These are phyloP conservation scores for Boletus vinaceobasis DNA, from an alignment of 768 basidiomycete species.

Conservation along the genomic window DNA sequence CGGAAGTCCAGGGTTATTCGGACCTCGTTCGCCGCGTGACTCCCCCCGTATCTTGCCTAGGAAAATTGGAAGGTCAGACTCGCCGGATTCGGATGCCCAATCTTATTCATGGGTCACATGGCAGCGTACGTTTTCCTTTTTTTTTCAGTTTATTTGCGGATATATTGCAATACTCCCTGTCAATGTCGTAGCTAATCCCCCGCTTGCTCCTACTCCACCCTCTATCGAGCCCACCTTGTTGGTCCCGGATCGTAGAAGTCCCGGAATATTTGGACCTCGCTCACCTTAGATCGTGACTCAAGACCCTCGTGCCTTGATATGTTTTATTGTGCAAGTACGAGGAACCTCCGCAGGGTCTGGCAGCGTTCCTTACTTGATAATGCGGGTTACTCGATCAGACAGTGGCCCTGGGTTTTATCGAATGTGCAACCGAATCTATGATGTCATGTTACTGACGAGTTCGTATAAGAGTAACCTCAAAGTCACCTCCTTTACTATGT, in stretches of 20 bases:
- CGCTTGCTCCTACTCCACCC: neutral
- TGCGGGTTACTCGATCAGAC: neutral
- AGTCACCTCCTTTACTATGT: neutral
- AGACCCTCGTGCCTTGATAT: neutral
- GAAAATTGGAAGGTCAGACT: neutral
- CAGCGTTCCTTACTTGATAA: neutral
- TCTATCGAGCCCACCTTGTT: neutral
- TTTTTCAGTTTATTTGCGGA: neutral
- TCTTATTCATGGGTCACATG: neutral
- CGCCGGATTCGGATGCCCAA: neutral
- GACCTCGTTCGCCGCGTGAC: constrained; percentile 56
- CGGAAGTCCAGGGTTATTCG: constrained; percentile 64
- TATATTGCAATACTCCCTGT: neutral
- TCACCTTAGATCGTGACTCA: neutral
- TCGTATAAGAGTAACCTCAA: neutral
- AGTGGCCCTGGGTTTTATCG: neutral
- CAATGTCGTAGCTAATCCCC: neutral
- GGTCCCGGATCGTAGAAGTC: neutral
- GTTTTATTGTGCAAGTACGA: neutral
- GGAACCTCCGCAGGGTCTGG: neutral
- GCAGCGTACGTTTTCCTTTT: neutral
- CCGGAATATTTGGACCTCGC: neutral
- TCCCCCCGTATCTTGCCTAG: neutral
- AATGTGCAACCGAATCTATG: neutral
- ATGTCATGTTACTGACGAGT: neutral